phyloP scores from a whole-genome alignment of 2,329 filamentous ascomycete genomes.

The Paraconiothyrium brasiliense region DNA sequence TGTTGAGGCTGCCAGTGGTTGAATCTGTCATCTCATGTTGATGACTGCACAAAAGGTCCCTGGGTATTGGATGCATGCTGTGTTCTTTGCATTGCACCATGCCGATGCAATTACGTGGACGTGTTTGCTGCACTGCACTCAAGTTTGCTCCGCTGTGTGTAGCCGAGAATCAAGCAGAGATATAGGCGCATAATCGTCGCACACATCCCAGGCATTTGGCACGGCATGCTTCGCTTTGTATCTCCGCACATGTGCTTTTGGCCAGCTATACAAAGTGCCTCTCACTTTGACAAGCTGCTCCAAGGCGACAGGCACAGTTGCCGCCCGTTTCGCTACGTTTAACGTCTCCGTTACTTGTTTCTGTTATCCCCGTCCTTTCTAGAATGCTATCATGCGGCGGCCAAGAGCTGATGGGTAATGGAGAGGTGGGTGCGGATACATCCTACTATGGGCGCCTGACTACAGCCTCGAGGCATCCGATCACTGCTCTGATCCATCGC shows the following conservation, averaged over 20 bases:
- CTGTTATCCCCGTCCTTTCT: not conserved
- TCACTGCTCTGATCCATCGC: not conserved
- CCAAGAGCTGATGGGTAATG: not conserved
- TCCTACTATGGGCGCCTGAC: not conserved
- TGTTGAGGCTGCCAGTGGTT: too few relatives aligned
- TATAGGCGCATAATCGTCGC: too few relatives aligned
- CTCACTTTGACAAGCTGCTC: not conserved
- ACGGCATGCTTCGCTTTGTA: too few relatives aligned
- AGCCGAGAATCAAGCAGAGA: not conserved
- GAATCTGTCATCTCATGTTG: too few relatives aligned
- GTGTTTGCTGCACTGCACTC: slow-evolving; percentile 18
- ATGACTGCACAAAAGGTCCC: too few relatives aligned
- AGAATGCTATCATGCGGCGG: not conserved
- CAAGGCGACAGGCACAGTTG: not conserved
- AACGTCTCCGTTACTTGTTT: not conserved
- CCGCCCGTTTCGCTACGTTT: not conserved
- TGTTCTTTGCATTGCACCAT: not conserved
- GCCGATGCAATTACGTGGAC: not conserved
- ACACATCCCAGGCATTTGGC: not conserved
- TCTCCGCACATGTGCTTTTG: too few relatives aligned
- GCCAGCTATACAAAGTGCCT: too few relatives aligned
- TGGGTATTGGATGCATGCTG: not conserved
- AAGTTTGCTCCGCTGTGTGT: slow-evolving; percentile 18
- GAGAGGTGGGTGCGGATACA: not conserved
- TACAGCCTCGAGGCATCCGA: not conserved